phyloP scores from a whole-genome alignment of 148 eudicot genomes.

The Bassia scoparia region DNA sequence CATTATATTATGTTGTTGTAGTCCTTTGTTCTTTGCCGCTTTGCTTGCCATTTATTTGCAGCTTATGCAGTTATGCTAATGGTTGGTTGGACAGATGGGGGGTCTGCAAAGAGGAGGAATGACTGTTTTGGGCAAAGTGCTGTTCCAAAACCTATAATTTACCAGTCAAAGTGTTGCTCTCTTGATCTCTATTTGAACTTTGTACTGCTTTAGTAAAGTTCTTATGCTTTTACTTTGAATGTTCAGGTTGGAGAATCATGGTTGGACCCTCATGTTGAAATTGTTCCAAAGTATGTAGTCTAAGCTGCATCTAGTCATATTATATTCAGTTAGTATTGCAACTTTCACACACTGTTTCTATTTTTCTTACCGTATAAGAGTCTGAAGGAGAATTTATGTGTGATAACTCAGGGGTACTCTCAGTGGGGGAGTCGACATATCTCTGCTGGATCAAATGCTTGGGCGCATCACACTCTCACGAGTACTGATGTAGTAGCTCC shows the following conservation, averaged over 20 bases:
- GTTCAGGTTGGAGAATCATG: slow-evolving; percentile 90
- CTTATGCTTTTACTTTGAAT: slow-evolving; percentile 25
- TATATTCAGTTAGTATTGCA: not conserved
- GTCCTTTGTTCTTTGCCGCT: not conserved
- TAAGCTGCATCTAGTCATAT: slow-evolving; percentile 7
- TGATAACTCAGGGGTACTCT: slow-evolving; percentile 66
- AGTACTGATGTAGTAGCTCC: slow-evolving; percentile 58
- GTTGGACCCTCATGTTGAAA: slow-evolving; percentile 88
- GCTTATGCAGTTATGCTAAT: not conserved
- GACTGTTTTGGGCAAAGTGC: slow-evolving; percentile 96
- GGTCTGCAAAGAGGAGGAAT: slow-evolving; percentile 88
- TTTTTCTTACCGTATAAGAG: slow-evolving; percentile 1
- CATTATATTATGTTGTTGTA: no score
- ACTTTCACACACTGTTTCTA: no score
- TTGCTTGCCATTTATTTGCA: not conserved
- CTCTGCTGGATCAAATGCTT: slow-evolving; percentile 73
- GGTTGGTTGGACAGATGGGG: slow-evolving; percentile 61
- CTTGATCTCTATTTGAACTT: slow-evolving; percentile 14
- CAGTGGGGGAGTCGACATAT: slow-evolving; percentile 84
- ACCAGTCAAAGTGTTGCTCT: slow-evolving; percentile 74
- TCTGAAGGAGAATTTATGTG: slow-evolving; percentile 5
- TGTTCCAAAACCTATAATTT: slow-evolving; percentile 95
- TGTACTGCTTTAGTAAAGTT: slow-evolving; percentile 27
- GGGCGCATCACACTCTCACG: slow-evolving; percentile 71
- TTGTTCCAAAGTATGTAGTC: slow-evolving; percentile 94